Evolutionary conservation across 495 filamentous ascomycete genomes (phyloP), one percentile per base, ranked within the genome.

Genomic region (Aspergillus heteromorphus): DNA sequence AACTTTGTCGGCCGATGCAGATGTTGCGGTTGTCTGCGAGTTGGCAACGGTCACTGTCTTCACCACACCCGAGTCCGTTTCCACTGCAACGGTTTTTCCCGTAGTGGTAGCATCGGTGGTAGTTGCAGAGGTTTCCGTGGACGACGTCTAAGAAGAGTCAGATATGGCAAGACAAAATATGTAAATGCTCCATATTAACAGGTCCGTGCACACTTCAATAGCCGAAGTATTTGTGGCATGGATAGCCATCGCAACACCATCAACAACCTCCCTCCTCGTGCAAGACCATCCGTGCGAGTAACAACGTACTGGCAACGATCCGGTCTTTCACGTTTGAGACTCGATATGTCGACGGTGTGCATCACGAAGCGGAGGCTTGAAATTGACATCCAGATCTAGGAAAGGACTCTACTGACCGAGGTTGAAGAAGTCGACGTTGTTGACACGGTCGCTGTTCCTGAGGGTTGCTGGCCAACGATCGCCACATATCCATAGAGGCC

Each of bases 401-500:
- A 20, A 50, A 31, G 34, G 23, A 27, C 21, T 23, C 31, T 34
- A 52, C 41, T 52, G 42, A 52, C 38, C 27, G 40, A 49, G 43
- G 61, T 58, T 16, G 71, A 63, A 9, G 64, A 63, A 8, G 65
- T 61, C 14, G 64, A 61, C 20, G 65, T 54, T 5, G 56, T 50
- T 47, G 62, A 58, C 7, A 61, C 63, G 25, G 65, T 56, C 11
- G 68, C 68, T 8, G 74, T 77, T 56, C 68, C 71, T 16, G 72
- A 71, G 1, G 67, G 58, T 16, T 40, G 52, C 17, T 71, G 60
- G 21, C 55, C 52, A 9, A 38, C 38, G 25, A 73, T 58, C 20
- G 59, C 51, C n/a, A 77, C 59, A 52, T 92, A 92, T 43, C 75
- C 84, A 60, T 73, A 92, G 2, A 87, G 60, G 9, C 69, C 76